Base-by-base conservation (phyloP, 2,329 filamentous ascomycete species). In the Colletotrichum sp. region DNA sequence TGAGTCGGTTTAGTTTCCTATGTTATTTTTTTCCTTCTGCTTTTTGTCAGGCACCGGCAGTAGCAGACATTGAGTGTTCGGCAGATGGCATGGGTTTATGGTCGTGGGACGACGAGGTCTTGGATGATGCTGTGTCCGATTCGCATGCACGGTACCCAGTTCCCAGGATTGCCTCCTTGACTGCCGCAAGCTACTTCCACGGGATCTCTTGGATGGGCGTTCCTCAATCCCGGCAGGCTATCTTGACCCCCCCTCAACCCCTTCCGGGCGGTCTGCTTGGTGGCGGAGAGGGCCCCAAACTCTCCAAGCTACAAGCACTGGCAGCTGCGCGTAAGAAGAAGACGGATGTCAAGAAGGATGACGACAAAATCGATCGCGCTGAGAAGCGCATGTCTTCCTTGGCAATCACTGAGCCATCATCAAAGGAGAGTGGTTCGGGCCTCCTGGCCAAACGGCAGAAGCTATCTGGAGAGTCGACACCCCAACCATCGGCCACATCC, bases 301-400 rank as follows among this genome's bases (percentile, higher is more conserved):
- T 95, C 84, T 98, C 96, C 7, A 99, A 99, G 81, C 88, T 99
- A 61, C 96, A 98, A 80, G 95, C 95, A 64, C 87, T 99, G 57
- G 96, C 96, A 68, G 95, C 95, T 39, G 94, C 95, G 70, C 91
- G 96, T 32, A 96, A 96, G 83, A 96, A 95, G 85, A 98, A 96
- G 84, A 93, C 92, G 34, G 92, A 93, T 52, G 92, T 91, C 79
- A 87, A 83, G 63, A 74, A 79, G 3, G 48, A 67, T 7, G 80
- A 83, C 59, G 80, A 83, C 48, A 79, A 80, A 26, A 78, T 80
- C 78, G 78, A 60, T 13, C 64, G 61, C 68, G 68, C 68, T 82
- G 84, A 75, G 83, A 86, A 72, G 83, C 82, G 72, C 59, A 63
- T 80, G 65, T 77, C 78, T 48, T 78, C 79, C 12, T 74, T 78